These are phyloP conservation scores for Pseudozyma sp. DNA, from an alignment of 1,284 basidiomycete genomes.

Conservation along the genomic window DNA sequence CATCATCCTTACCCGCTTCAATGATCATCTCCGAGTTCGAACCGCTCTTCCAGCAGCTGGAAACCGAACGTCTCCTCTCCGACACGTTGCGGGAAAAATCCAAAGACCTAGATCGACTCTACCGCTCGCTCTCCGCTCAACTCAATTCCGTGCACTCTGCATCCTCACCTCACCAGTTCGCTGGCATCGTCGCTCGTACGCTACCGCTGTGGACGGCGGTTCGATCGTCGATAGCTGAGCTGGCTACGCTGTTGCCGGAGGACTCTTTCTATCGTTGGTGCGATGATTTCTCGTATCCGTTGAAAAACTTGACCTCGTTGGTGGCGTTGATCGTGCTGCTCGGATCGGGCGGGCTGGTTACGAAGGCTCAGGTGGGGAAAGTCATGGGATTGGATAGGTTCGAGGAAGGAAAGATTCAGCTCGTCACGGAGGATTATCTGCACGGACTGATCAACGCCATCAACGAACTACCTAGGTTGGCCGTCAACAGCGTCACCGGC, in stretches of 20 bases:
- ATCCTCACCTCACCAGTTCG: constrained; percentile 18
- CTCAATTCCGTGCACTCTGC: constrained; percentile 51
- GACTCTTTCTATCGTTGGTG: constrained; percentile 41
- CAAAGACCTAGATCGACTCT: constrained; percentile 50
- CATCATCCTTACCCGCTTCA: background rate
- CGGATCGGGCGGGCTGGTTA: constrained; percentile 40
- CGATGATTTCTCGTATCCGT: constrained; percentile 32
- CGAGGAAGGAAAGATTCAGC: constrained; percentile 12
- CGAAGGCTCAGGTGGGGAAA: constrained; percentile 31
- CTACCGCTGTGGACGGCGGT: background rate
- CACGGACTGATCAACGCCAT: constrained; percentile 57
- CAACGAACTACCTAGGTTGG: constrained; percentile 59
- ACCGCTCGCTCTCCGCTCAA: constrained; percentile 31
- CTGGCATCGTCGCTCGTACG: background rate
- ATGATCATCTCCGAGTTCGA: constrained; percentile 26
- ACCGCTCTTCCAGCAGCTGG: constrained; percentile 50
- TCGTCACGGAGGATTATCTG: constrained; percentile 64
- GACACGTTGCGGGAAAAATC: constrained; percentile 48
- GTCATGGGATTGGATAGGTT: constrained; percentile 33
- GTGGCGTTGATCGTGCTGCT: constrained; percentile 39
- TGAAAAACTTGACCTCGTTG: constrained; percentile 30
- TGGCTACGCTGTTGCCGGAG: constrained; percentile 28
- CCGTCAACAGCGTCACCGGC: constrained; percentile 53
- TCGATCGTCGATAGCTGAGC: background rate
- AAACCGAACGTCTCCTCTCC: constrained; percentile 33